Conservation (phyloP, 257 asterid genomes). For the Ligustrum vulgare region DNA sequence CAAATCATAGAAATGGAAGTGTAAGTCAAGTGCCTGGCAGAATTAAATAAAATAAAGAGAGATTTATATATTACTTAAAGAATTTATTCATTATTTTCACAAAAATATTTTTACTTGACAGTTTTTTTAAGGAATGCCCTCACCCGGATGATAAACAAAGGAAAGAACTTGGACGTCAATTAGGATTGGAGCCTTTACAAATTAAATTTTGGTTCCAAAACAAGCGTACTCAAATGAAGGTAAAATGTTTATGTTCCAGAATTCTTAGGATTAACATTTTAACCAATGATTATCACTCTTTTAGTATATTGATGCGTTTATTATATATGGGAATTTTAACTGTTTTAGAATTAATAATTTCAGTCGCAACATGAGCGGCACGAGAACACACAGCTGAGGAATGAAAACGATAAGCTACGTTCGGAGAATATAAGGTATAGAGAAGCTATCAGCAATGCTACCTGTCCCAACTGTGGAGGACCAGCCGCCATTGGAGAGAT, state of each 20-base stretch:
- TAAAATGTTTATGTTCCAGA: neutral
- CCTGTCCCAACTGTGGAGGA: conserved; percentile 15
- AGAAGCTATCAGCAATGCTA: conserved; percentile 1
- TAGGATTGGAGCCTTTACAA: conserved; percentile 32
- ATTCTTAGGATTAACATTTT: neutral
- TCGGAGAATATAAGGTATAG: conserved; percentile 15
- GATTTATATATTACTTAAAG: no score
- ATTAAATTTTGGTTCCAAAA: conserved; percentile 45
- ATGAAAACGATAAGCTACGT: conserved; percentile 26
- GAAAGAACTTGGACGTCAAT: conserved; percentile 14
- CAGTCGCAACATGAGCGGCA: conserved; percentile 25
- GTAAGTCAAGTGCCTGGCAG: conserved; percentile 29
- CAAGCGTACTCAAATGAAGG: conserved; percentile 31
- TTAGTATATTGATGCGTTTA: neutral
- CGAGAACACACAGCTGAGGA: conserved; percentile 17
- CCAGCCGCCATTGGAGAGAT: conserved; percentile 1
- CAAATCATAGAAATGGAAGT: conserved; percentile 51
- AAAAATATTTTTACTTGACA: neutral
- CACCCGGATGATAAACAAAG: conserved; percentile 40
- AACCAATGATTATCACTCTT: neutral
- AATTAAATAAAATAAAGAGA: neutral
- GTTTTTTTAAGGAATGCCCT: conserved; percentile 30
- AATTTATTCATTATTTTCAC: neutral
- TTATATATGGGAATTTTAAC: neutral
- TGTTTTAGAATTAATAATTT: neutral